phyloP scores from a whole-genome alignment of 352 stramenopile species.

The Peronospora destructor region DNA sequence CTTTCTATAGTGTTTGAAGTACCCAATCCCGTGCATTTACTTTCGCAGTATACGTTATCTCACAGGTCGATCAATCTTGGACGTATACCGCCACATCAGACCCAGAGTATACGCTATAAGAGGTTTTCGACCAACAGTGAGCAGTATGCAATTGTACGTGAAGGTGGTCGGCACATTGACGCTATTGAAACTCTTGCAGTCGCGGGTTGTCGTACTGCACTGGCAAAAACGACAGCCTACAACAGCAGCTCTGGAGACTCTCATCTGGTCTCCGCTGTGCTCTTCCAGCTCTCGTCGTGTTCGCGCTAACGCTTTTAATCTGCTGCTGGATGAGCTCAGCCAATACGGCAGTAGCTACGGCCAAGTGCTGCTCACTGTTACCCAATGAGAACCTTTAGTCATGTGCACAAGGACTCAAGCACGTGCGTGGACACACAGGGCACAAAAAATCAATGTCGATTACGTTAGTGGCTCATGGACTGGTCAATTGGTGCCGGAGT shows the following conservation, averaged over 20 bases:
- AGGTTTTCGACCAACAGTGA: conserved; percentile 1
- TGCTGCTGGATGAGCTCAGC: conserved; percentile 72
- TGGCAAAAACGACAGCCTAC: conserved; percentile 29
- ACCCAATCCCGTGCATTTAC: too few relatives aligned
- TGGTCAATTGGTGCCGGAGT: conserved; percentile 58
- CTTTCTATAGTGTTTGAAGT: too few relatives aligned
- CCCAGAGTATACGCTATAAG: conserved; percentile 3
- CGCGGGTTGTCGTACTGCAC: background rate
- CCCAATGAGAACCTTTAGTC: conserved; percentile 61
- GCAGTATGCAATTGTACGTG: too few relatives aligned
- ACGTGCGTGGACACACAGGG: conserved; percentile 44
- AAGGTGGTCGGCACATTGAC: too few relatives aligned
- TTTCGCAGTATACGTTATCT: too few relatives aligned
- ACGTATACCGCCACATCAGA: background rate
- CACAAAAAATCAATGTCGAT: conserved; percentile 46
- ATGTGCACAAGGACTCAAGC: conserved; percentile 51
- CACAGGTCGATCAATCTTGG: too few relatives aligned
- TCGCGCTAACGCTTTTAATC: conserved; percentile 48
- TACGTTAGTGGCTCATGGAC: conserved; percentile 76
- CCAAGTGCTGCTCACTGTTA: conserved; percentile 62
- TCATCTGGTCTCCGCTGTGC: conserved; percentile 47
- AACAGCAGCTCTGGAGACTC: conserved; percentile 70
- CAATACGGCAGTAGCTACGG: conserved; percentile 73
- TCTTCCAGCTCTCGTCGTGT: conserved; percentile 19
- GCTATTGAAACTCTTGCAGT: background rate